Evolutionary conservation across 495 filamentous ascomycete species (phyloP), one percentile per base, ranked within the genome.

Genomic region (Xylaria flabelliformis): DNA sequence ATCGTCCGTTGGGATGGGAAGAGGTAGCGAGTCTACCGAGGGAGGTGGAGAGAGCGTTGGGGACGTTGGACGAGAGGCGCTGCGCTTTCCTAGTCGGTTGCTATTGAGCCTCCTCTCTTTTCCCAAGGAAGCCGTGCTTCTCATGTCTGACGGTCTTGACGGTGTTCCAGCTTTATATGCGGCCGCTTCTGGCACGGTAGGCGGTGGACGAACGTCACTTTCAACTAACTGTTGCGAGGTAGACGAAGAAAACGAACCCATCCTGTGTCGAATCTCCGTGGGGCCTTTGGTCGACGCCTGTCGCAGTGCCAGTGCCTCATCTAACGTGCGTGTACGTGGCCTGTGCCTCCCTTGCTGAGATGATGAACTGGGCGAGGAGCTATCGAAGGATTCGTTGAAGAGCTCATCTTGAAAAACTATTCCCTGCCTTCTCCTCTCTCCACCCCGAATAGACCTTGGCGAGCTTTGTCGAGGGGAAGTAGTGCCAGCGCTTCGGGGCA

Each of bases 1-100:
- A 79, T 92, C 88, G 15, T 85, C 83, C 7, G 90, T 88, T 17
- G 86, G 86, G 19, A 91, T 84, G 2, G 89, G 88, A 39, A 84
- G 79, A 4, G 84, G 86, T 13, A 89, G 74, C 3, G 86, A 88
- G 76, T 88, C 87, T 46, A 88, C 82, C 4, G 83, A 86, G 0
- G 86, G 86, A 56, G 82, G 82, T 4, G 76, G 79, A 5, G 82
- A 83, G 55, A 83, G 72, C 26, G 83, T 68, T 19, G 87, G 86
- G 21, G 86, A 88, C 1, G 84, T 82, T 17, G 86, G 84, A 8
- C 85, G 82, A 24, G 83, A 83, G 9, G 85, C 81, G 34, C 74
- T 74, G n/a, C 83, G 82, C 75, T 88, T 89, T 7, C 84, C 81
- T 41, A 86, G 76, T 32, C 84, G 83, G 58, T 82, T 79, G 46